Conservation (phyloP, 2,329 filamentous ascomycete genomes). For the Penicillium sumatraense region DNA sequence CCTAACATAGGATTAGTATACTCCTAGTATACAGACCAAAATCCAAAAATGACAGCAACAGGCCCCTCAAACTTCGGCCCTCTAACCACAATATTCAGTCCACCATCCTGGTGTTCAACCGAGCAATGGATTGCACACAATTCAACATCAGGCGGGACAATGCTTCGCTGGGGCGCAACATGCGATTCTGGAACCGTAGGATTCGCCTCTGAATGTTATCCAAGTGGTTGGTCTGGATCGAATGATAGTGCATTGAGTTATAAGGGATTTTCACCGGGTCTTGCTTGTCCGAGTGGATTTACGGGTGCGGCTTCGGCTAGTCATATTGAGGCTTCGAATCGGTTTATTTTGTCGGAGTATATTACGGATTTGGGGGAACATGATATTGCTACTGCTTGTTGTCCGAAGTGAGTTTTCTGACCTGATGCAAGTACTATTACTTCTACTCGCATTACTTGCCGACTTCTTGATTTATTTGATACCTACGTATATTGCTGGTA, state of each 20-base stretch:
- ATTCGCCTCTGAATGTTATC: slow-evolving; percentile 13
- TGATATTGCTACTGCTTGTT: slow-evolving; percentile 15
- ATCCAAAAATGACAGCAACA: slow-evolving; percentile 13
- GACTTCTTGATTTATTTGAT: too few species aligned
- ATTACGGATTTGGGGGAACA: slow-evolving; percentile 7
- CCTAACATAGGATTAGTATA: too few species aligned
- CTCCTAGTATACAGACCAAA: not conserved
- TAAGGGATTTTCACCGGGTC: slow-evolving; percentile 16
- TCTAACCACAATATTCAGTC: slow-evolving; percentile 14
- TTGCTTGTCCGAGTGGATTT: slow-evolving; percentile 13
- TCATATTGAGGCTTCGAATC: not conserved
- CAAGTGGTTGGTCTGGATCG: slow-evolving; percentile 9
- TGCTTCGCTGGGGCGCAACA: slow-evolving; percentile 12
- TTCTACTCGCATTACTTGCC: too few species aligned
- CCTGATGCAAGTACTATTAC: not conserved
- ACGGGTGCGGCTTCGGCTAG: slow-evolving; percentile 2
- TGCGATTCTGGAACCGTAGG: slow-evolving; percentile 9
- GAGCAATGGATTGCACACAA: slow-evolving; percentile 15
- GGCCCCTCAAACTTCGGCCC: slow-evolving; percentile 15
- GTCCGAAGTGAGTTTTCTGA: slow-evolving; percentile 14
- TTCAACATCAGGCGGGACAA: not conserved
- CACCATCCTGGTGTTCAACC: slow-evolving; percentile 3
- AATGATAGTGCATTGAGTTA: slow-evolving; percentile 7
- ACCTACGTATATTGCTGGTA: not conserved
- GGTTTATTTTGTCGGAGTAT: slow-evolving; percentile 8